phyloP scores from a whole-genome alignment of 2,329 filamentous ascomycete species.

The Torrubiella hemipterigena region DNA sequence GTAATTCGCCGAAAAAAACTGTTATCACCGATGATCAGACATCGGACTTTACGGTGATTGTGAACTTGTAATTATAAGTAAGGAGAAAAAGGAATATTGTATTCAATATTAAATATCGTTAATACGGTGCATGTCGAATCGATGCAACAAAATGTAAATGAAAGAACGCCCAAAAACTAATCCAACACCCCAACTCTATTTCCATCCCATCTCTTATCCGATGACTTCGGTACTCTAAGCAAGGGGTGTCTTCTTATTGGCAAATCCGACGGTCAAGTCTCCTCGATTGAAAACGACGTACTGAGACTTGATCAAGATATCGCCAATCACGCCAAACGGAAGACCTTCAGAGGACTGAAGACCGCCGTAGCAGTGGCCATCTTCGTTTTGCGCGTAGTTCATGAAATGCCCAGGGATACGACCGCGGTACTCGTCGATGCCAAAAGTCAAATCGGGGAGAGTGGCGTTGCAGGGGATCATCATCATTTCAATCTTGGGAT shows the following conservation, averaged over 20 bases:
- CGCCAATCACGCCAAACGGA: conserved; percentile 25
- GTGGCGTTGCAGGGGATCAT: conserved; percentile 41
- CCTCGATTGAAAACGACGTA: conserved; percentile 28
- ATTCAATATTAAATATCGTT: too few species aligned
- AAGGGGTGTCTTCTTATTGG: conserved; percentile 20
- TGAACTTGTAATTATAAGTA: too few species aligned
- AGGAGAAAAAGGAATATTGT: too few species aligned
- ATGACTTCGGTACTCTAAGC: too few species aligned
- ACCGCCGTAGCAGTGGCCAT: conserved; percentile 21
- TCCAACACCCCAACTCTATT: too few species aligned
- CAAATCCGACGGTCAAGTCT: conserved; percentile 21
- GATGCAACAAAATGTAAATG: too few species aligned
- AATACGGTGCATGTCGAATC: too few species aligned
- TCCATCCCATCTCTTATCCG: too few species aligned
- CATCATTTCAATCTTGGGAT: conserved; percentile 37
- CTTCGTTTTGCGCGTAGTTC: conserved; percentile 19
- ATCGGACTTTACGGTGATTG: too few species aligned
- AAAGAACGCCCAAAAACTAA: too few species aligned
- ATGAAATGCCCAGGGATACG: conserved; percentile 23
- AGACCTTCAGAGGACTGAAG: conserved; percentile 23
- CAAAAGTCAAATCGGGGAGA: conserved; percentile 31
- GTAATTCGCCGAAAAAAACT: too few species aligned
- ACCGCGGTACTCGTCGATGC: conserved; percentile 20
- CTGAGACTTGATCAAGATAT: conserved; percentile 31
- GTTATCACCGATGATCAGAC: too few species aligned